These are phyloP conservation scores for Yarrowia deformans DNA, from an alignment of 805 yeast genomes.

Conservation along the genomic window DNA sequence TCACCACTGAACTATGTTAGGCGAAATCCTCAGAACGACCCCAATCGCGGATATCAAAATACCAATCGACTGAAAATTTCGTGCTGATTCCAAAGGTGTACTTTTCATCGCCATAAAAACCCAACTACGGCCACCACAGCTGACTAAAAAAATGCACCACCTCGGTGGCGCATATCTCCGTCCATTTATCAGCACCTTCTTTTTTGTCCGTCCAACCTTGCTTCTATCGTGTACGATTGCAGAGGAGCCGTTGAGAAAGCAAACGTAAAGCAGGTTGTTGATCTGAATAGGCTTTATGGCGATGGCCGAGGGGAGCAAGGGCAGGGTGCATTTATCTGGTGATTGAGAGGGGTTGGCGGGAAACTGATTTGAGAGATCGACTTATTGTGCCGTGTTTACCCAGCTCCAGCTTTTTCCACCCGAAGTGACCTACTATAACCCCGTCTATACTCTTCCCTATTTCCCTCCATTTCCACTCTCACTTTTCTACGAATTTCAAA, in stretches of 20 bases:
- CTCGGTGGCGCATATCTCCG: neutral
- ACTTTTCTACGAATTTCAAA: neutral
- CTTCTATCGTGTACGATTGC: neutral
- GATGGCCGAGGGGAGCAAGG: neutral
- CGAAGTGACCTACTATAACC: neutral
- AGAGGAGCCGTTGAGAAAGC: neutral
- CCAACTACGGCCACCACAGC: neutral
- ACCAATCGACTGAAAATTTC: too few species aligned
- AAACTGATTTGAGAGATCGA: neutral
- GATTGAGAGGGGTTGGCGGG: neutral
- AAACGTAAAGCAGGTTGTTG: neutral
- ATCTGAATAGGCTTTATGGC: conserved; percentile 6
- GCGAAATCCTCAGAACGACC: too few species aligned
- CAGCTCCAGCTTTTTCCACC: neutral
- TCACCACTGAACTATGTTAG: too few species aligned
- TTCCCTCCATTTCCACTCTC: neutral
- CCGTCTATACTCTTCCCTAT: neutral
- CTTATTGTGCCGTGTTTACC: neutral
- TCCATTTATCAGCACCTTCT: conserved; percentile 12
- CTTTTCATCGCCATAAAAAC: too few species aligned
- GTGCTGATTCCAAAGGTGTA: too few species aligned
- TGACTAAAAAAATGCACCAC: too few species aligned
- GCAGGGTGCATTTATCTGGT: neutral
- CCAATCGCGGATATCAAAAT: too few species aligned
- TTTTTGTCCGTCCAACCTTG: conserved; percentile 13